Evolutionary conservation across 1,284 basidiomycete genomes (phyloP).

Genomic region (Exsudoporus floridanus): DNA sequence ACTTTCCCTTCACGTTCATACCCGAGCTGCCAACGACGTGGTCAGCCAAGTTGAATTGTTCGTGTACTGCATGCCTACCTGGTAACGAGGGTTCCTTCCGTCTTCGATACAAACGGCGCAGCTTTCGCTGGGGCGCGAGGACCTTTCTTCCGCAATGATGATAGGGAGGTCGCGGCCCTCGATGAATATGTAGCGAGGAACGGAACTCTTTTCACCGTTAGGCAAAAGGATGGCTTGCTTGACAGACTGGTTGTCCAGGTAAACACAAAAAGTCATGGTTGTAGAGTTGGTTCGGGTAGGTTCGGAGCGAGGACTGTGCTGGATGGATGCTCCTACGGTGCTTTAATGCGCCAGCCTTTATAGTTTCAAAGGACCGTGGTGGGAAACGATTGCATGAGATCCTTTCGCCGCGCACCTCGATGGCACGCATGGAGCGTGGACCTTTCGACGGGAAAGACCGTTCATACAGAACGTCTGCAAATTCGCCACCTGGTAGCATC

Average conservation of each 20-base stretch:
- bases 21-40: background rate
- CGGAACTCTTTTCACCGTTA: too few relatives aligned
- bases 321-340: background rate
- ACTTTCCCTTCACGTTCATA: background rate
- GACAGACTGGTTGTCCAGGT: background rate
- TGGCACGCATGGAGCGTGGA: background rate
- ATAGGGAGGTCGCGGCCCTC: background rate
- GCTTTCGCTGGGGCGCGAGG: background rate
- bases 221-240: background rate
- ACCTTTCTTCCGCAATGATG: background rate
- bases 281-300: background rate
- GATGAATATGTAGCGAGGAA: background rate
- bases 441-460: background rate
- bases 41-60: background rate
- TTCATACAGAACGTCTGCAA: background rate
- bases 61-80: background rate
- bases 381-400: background rate
- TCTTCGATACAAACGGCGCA: background rate
- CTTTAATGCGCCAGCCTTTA: background rate
- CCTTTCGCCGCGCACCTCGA: background rate
- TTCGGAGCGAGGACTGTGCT: background rate
- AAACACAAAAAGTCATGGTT: background rate
- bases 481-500: background rate
- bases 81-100: background rate
- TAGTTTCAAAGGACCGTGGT: background rate